Evolutionary conservation across 148 eudicot species (phyloP).

Genomic region (Suaeda aralocaspica): DNA sequence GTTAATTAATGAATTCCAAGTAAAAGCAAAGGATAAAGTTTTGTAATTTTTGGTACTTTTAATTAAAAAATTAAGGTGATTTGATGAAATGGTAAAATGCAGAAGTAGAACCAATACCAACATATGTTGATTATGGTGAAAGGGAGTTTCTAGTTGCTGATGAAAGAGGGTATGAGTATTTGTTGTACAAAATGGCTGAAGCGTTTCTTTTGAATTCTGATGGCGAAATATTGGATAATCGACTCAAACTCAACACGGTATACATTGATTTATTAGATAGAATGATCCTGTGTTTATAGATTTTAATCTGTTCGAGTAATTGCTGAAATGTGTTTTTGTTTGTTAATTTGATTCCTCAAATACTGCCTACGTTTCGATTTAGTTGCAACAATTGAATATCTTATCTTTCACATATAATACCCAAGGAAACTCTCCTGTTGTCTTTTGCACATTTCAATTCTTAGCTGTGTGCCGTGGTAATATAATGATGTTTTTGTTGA

Average conservation of each 20-base stretch:
- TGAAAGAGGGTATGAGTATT: conserved; percentile 75
- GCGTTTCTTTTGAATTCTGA: conserved; percentile 55
- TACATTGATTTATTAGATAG: neutral
- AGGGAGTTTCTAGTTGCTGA: conserved; percentile 76
- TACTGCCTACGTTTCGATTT: too few relatives aligned
- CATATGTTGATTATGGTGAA: conserved; percentile 84
- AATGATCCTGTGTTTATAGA: neutral
- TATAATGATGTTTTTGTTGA: conserved; percentile 25
- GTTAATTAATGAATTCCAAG: neutral
- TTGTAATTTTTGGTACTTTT: neutral
- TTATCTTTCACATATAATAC: too few relatives aligned
- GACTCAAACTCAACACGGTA: conserved; percentile 85
- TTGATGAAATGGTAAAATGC: conserved; percentile 20
- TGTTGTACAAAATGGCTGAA: conserved; percentile 72
- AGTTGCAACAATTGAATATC: neutral
- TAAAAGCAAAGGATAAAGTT: too few relatives aligned
- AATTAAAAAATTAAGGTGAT: neutral
- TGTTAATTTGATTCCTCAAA: neutral
- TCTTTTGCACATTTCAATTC: neutral
- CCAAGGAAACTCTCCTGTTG: neutral
- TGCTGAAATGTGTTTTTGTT: neutral
- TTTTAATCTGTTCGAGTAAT: neutral
- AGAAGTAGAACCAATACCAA: conserved; percentile 93
- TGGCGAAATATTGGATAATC: conserved; percentile 58
- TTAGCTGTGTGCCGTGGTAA: neutral